Evolutionary conservation across 2,329 filamentous ascomycete genomes (phyloP), one percentile per base, ranked within the genome.

Genomic region (Plenodomus biglobosus): DNA sequence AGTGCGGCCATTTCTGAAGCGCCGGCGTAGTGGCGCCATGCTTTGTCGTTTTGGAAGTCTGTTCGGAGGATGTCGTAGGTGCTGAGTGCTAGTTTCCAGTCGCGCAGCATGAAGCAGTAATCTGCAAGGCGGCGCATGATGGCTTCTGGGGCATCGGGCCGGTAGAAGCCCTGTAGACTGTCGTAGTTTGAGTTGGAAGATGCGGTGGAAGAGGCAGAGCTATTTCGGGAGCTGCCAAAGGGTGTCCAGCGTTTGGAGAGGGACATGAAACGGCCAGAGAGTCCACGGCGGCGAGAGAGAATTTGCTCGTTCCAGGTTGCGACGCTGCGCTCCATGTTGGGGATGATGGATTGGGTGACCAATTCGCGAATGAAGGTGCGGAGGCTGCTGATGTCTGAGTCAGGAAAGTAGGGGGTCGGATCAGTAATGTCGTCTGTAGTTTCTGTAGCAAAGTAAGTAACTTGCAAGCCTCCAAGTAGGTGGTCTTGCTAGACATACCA

Each of bases 241-340:
- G 86, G 85, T 7, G 88, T 83, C 85, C 90, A 97, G 59, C 91
- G 87, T 65, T 94, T 92, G 0, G 92, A 96, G 47, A 99, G 78
- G 8, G 88, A 95, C 79, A 96, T 91, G 71, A 99, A 92, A n/a
- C 91, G 85, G 10, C 95, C 95, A 46, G 88, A 88, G 40, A 99
- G 80, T 13, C 95, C 95, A 64, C 90, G 85, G 48, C 95, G 82
- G 49, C 90, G 83, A 11, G 95, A 96, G 15, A 92, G 92, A 20
- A 97, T 88, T 71, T 97, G 92, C 63, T 99, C 94, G 65, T 99
- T 99, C 95, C 94, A 99, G 4, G 91, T 80, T 5, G 90, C 87
- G 10, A 95, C 83, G 56, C 88, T 86, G 46, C 92, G 87, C 73
- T 99, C 94, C 95, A 99, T 99, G 35, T 89, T 92, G 1, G 95